These are phyloP conservation scores for Rossbeevera mucosa DNA, from an alignment of 768 basidiomycete genomes.

Conservation along the genomic window DNA sequence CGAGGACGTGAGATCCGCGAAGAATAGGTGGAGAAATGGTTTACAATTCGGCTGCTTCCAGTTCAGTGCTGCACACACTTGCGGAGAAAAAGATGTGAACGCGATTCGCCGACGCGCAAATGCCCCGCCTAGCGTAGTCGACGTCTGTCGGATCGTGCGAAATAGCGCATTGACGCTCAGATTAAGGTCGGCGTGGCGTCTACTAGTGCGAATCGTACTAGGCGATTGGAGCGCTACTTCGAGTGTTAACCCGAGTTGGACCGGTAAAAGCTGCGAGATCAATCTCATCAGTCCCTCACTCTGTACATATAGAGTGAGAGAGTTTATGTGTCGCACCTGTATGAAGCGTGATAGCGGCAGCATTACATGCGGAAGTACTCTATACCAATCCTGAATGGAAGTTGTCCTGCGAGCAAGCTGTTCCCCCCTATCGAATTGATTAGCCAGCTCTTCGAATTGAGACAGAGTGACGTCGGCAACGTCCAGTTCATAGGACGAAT, in stretches of 20 bases:
- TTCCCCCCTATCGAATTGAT: constrained; percentile 41
- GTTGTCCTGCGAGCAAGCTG: constrained; percentile 29
- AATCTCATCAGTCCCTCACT: constrained; percentile 2
- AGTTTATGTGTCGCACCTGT: constrained; percentile 45
- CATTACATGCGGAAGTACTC: constrained; percentile 50
- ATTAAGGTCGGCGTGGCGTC: constrained; percentile 68
- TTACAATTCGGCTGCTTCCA: constrained; percentile 99
- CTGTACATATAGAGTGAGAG: constrained; percentile 1
- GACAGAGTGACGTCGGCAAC: constrained; percentile 80
- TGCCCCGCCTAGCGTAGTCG: constrained; percentile 46
- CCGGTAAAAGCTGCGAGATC: constrained; percentile 49
- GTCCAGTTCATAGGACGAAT: constrained; percentile 65
- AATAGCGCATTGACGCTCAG: constrained; percentile 80
- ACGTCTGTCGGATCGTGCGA: constrained; percentile 72
- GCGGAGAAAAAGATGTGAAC: constrained; percentile 90
- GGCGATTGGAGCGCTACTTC: constrained; percentile 65
- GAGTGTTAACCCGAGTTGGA: constrained; percentile 68
- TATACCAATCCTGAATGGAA: constrained; percentile 43
- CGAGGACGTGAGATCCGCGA: constrained; percentile 14
- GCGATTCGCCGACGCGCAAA: constrained; percentile 70
- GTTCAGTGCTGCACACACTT: constrained; percentile 85
- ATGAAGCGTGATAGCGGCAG: constrained; percentile 71
- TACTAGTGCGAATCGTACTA: constrained; percentile 40
- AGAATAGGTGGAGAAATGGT: constrained; percentile 6
- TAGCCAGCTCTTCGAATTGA: constrained; percentile 72